Base-by-base conservation (phyloP, 2,329 filamentous ascomycete genomes). In the Orbilia brochopaga region DNA sequence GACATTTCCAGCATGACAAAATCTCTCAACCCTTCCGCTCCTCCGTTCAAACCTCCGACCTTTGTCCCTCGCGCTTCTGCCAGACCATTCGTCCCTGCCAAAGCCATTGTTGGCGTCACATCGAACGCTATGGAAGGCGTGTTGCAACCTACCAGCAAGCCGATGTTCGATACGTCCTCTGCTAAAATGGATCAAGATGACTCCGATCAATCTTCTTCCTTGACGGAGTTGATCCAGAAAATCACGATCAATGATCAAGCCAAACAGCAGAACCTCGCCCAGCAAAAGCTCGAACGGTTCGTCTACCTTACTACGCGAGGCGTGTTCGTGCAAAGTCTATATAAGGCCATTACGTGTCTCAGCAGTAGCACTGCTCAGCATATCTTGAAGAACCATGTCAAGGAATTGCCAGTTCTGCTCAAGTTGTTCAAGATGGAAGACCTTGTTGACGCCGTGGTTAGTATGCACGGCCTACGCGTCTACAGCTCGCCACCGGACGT, bases 231-330 rank as follows among this genome's bases (percentile, higher is more conserved):
- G 11, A 13, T 17, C n/a, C 2, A 17, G 13, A 48, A 4, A 48
- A 5, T 1, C 17, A 10, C 44, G 8, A 19, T 10, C 5, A 21
- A 48, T 3, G 19, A 48, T 11, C 15, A 48, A 23, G 17, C 21
- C 27, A 2, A 27, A 30, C 6, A 44, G 11, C 2, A 32, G 35
- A 27, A 42, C 8, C 8, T 23, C 59, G 30, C 10, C 5, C 65
- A 69, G 23, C 57, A 59, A 21, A 62, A 48, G 24, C 53, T 69
- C 5, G 64, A 69, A 53, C 32, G 64, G 19, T n/a, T 46, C 11
- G 57, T 62, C 11, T 69, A 69, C 19, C 10, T 53, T 8, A 13
- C 64, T 0, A 69, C 64, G 8, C 57, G 35, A 27, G 42, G 57
- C 10, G 24, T 57, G n/a, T 58, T 69, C 37, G 23, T 23, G 6